These are phyloP conservation scores for Solanum hybrid DNA, from an alignment of 305 asterid genomes.

Conservation along the genomic window DNA sequence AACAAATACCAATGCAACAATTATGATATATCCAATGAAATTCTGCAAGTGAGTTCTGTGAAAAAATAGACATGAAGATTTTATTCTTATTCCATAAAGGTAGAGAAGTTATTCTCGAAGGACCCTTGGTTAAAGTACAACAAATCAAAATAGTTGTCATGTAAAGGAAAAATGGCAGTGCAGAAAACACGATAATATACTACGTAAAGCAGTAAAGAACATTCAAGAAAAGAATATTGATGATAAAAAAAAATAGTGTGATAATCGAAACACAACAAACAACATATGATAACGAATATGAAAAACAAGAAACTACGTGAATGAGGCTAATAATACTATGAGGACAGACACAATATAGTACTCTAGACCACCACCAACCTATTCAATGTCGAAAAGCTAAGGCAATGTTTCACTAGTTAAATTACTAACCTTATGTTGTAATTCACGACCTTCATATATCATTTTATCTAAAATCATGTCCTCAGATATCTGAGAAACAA, in stretches of 20 bases:
- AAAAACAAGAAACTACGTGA: neutral
- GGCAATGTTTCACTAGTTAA: too few relatives aligned
- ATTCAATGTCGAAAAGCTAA: neutral
- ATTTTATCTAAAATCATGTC: neutral
- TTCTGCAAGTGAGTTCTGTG: rapidly evolving
- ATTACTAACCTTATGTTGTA: neutral
- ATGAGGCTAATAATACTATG: neutral
- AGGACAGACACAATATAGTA: neutral
- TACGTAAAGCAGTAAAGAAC: neutral
- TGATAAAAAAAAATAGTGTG: neutral
- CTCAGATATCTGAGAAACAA: neutral
- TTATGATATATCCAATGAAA: neutral
- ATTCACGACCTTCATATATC: neutral
- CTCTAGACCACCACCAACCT: neutral
- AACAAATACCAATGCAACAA: neutral
- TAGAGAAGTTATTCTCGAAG: rapidly evolving
- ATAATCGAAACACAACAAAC: neutral
- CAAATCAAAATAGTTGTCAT: neutral
- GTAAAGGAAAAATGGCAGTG: neutral
- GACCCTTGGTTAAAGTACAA: neutral
- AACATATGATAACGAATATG: neutral
- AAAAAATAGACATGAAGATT: neutral
- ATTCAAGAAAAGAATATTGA: neutral
- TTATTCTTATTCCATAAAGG: neutral
- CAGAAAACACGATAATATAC: neutral